A percentile compares a stretch with the other conserved stretches of the same genome.
phyloP scores from a whole-genome alignment of 208 protist species.

The Crithidia brevicula region DNA sequence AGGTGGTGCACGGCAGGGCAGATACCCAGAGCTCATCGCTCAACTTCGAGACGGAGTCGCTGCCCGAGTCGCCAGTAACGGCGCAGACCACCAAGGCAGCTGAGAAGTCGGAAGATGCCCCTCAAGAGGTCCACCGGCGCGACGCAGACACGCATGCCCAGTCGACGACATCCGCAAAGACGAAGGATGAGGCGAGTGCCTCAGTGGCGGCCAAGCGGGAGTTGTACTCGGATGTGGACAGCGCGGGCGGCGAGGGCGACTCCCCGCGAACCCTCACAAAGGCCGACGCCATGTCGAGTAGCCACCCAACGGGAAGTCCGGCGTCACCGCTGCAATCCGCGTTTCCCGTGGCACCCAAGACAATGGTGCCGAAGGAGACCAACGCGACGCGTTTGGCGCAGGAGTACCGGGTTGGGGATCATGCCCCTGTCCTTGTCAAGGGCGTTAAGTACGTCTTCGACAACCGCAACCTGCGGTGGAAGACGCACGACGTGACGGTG shows the following conservation, averaged over 20 bases:
- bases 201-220: neutral
- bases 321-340: neutral
- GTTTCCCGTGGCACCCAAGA: neutral
- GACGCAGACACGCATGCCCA: too few species aligned
- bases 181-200: neutral
- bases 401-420: constrained; percentile 18
- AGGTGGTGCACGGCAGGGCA: neutral
- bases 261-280: neutral
- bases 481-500: constrained; percentile 35
- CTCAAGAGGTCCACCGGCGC: neutral
- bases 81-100: neutral
- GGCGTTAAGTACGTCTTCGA: constrained; percentile 44
- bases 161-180: neutral
- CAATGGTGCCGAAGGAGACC: constrained; percentile 3
- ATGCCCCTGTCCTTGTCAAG: constrained; percentile 22
- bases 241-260: constrained; percentile 18
- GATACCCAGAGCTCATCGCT: neutral
- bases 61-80: neutral
- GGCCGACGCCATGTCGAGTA: neutral
- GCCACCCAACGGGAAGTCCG: neutral
- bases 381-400: constrained; percentile 6
- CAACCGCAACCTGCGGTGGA: constrained; percentile 33
- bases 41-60: constrained; percentile 2
- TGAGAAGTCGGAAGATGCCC: neutral
- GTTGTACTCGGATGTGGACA: constrained; percentile 9